These are phyloP conservation scores for Articulospora tetracladia DNA, from an alignment of 495 filamentous ascomycete species.

Conservation along the genomic window DNA sequence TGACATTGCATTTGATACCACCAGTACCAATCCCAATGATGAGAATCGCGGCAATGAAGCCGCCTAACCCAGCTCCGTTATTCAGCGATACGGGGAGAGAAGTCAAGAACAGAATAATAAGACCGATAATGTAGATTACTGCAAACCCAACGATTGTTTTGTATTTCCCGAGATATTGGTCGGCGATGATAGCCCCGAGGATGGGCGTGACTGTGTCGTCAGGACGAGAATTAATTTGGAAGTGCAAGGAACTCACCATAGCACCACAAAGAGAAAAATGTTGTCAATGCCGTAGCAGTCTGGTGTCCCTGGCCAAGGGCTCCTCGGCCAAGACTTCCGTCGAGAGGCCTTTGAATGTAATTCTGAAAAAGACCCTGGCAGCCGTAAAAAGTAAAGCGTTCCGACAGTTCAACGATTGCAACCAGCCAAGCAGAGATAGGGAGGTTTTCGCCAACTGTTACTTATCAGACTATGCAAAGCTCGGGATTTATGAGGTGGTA, in stretches of 20 bases:
- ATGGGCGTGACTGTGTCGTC: background rate
- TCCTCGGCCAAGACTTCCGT: slow-evolving; percentile 28
- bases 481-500: background rate
- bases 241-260: slow-evolving; percentile 6
- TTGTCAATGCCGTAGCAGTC: slow-evolving; percentile 43
- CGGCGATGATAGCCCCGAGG: slow-evolving; percentile 30
- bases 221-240: background rate
- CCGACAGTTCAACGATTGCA: slow-evolving; percentile 11
- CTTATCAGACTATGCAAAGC: background rate
- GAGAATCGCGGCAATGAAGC: slow-evolving; percentile 34
- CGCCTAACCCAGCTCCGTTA: slow-evolving; percentile 38
- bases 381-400: slow-evolving; percentile 16
- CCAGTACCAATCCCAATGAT: slow-evolving; percentile 54
- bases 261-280: slow-evolving; percentile 48
- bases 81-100: slow-evolving; percentile 46
- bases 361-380: slow-evolving; percentile 18
- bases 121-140: slow-evolving; percentile 41
- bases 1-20: slow-evolving; percentile 66
- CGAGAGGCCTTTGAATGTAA: slow-evolving; percentile 11
- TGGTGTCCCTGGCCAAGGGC: slow-evolving; percentile 39
- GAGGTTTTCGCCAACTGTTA: slow-evolving; percentile 4
- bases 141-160: slow-evolving; percentile 28
- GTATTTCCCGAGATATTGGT: slow-evolving; percentile 29
- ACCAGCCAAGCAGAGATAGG: slow-evolving; percentile 12
- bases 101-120: slow-evolving; percentile 44